Conservation (phyloP, 495 filamentous ascomycete genomes). For the Aspergillus taichungensis region DNA sequence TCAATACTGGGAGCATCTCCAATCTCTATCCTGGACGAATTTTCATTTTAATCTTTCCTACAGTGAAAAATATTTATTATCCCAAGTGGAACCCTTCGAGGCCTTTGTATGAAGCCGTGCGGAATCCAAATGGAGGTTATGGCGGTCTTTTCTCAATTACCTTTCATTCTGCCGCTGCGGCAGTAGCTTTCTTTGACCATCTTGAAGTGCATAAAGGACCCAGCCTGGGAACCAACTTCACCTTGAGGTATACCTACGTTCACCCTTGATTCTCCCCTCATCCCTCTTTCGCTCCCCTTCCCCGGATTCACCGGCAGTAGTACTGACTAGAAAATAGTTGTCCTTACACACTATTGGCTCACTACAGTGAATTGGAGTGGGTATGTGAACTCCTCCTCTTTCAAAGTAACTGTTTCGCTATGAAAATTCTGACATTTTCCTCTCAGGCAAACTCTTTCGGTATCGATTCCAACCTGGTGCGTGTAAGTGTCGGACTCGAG, state of each 20-base stretch:
- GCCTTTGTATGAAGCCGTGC: constrained; percentile 67
- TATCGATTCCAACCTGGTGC: constrained; percentile 65
- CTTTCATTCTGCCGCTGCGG: constrained; percentile 60
- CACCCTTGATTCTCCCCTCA: neutral
- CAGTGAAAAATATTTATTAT: constrained; percentile 78
- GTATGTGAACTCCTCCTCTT: constrained; percentile 31
- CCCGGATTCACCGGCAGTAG: constrained; percentile 6
- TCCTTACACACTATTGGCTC: constrained; percentile 85
- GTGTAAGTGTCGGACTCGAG: constrained; percentile 88
- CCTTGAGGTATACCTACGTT: constrained; percentile 47
- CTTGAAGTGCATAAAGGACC: constrained; percentile 88
- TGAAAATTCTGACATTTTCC: constrained; percentile 3
- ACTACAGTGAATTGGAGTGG: constrained; percentile 89
- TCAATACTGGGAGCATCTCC: neutral
- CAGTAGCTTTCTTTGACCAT: constrained; percentile 74
- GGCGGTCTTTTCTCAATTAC: constrained; percentile 82
- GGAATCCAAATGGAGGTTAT: constrained; percentile 71
- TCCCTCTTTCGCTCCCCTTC: neutral
- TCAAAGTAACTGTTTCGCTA: neutral
- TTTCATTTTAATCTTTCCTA: constrained; percentile 1
- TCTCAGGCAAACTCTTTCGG: constrained; percentile 63
- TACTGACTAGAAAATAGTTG: constrained; percentile 36
- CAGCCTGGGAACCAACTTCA: constrained; percentile 95
- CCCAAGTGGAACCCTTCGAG: constrained; percentile 67
- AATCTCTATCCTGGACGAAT: no score